Conservation (phyloP, 345 rosid species). For the Eucalyptus erythrocorys region DNA sequence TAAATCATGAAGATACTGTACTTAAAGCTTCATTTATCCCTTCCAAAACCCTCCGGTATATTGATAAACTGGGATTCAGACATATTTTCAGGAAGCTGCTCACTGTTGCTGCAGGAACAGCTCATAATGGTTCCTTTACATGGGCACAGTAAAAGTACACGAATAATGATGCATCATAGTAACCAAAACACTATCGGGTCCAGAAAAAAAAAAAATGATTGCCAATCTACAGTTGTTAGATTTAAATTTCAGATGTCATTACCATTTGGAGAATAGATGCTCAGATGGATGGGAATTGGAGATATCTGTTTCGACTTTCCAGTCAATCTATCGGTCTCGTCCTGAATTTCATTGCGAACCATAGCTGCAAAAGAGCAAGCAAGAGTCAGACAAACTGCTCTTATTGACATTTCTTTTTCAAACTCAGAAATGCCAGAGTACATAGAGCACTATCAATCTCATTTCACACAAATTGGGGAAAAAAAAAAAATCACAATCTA, state of each 20-base stretch:
- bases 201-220: not conserved
- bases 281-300: constrained; percentile 55
- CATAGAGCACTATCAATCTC: not conserved
- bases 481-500: not conserved
- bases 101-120: not conserved
- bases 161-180: not conserved
- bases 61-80: not conserved
- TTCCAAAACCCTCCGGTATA: not conserved
- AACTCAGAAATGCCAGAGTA: not conserved
- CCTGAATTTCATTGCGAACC: constrained; percentile 57
- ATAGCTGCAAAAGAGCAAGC: constrained; percentile 18
- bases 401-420: not conserved
- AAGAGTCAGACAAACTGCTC: not conserved
- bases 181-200: not conserved
- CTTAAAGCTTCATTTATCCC: not conserved
- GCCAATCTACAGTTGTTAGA: not conserved
- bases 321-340: constrained; percentile 51
- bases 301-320: constrained; percentile 52
- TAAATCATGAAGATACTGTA: not conserved
- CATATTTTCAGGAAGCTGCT: not conserved
- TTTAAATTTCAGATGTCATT: not conserved
- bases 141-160: not conserved
- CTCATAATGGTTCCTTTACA: not conserved
- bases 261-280: constrained; percentile 54
- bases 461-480: not conserved